A percentile compares a stretch with the other conserved stretches of the same genome.
These are phyloP conservation scores for Calocybe gangraenosa DNA, from an alignment of 768 basidiomycete genomes.

Conservation along the genomic window DNA sequence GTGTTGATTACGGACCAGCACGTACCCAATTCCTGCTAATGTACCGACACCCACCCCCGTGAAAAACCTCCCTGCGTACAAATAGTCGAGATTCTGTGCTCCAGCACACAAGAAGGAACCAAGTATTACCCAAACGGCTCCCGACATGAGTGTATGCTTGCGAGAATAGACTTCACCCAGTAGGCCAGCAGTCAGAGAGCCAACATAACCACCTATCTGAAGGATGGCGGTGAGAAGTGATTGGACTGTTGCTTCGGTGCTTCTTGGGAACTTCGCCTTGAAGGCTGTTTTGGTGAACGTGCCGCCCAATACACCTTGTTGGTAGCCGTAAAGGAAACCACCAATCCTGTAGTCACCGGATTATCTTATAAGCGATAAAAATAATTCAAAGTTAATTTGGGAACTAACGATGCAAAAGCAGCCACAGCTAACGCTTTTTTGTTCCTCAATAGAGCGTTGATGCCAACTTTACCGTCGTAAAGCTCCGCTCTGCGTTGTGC, in stretches of 20 bases:
- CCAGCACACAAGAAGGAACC: constrained; percentile 16
- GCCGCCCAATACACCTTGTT: constrained; percentile 16
- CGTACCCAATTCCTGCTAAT: constrained; percentile 13
- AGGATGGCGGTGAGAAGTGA: constrained; percentile 16
- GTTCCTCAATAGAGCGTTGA: constrained; percentile 11
- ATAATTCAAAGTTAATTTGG: not conserved
- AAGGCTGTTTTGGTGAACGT: constrained; percentile 14
- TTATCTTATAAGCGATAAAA: not conserved
- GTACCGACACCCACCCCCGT: constrained; percentile 15
- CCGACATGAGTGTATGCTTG: constrained; percentile 15
- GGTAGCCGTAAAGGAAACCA: constrained; percentile 16
- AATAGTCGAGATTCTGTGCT: constrained; percentile 11
- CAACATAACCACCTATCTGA: constrained; percentile 15
- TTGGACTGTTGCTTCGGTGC: constrained; percentile 11
- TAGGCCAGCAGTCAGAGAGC: constrained; percentile 14
- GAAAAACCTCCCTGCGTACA: constrained; percentile 17
- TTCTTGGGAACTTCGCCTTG: constrained; percentile 10
- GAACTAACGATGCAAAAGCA: constrained; percentile 14
- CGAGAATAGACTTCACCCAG: constrained; percentile 16
- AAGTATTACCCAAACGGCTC: constrained; percentile 14
- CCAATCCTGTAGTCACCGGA: constrained; percentile 6
- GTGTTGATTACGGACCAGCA: not conserved
- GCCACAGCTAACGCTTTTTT: constrained; percentile 14
- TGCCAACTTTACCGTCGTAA: constrained; percentile 5
- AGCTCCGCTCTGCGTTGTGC: constrained; percentile 13